Evolutionary conservation across 257 asterid genomes (phyloP).

Genomic region (Thymus quinquecostatus): DNA sequence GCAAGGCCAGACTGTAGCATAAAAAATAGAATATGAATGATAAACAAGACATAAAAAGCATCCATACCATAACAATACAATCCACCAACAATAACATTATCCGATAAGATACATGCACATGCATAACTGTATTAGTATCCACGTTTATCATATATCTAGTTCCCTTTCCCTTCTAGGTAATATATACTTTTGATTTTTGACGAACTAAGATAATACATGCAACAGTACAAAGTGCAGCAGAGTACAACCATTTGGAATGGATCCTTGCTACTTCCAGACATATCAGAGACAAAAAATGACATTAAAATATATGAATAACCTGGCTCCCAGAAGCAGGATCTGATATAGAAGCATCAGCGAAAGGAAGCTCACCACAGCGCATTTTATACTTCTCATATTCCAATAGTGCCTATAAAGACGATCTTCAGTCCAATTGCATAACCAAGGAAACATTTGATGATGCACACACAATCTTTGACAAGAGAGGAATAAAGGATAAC

Average conservation of each 20-base stretch:
- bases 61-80: background rate
- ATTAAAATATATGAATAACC: constrained; percentile 44
- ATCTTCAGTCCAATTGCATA: constrained; percentile 31
- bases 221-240: constrained; percentile 18
- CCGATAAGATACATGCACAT: constrained; percentile 8
- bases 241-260: constrained; percentile 6
- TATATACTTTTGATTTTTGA: constrained; percentile 13
- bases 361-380: constrained; percentile 90
- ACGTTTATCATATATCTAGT: constrained; percentile 11
- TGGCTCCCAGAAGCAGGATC: constrained; percentile 71
- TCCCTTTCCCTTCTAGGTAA: background rate
- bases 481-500: background rate
- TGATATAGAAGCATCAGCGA: constrained; percentile 62
- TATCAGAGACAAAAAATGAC: background rate
- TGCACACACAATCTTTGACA: background rate
- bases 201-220: background rate
- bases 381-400: constrained; percentile 90
- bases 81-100: background rate
- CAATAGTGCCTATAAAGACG: constrained; percentile 62
- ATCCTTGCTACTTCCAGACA: constrained; percentile 8
- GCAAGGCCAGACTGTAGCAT: no score
- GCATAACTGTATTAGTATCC: constrained; percentile 4
- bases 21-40: constrained; percentile 1
- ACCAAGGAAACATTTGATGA: constrained; percentile 6
- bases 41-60: constrained; percentile 1